Conservation (phyloP, 2,329 filamentous ascomycete genomes). For the Diaporthe australafricana region DNA sequence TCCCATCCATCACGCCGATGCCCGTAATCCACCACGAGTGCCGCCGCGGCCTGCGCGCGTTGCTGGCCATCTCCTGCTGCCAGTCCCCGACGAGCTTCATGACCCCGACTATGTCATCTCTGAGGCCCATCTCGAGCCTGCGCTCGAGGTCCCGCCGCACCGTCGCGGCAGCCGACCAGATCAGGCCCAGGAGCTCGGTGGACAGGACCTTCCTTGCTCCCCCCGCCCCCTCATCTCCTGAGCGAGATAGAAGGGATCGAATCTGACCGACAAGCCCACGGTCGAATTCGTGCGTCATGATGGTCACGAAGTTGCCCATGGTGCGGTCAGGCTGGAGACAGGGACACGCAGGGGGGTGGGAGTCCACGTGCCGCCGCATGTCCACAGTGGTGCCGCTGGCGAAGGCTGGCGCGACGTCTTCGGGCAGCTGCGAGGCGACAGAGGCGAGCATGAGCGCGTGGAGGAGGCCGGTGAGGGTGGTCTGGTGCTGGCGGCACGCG, state of each 20-base stretch:
- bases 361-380: constrained; percentile 40
- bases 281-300: constrained; percentile 17
- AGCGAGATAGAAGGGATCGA: neutral
- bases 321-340: constrained; percentile 32
- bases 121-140: neutral
- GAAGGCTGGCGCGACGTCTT: constrained; percentile 21
- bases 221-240: neutral
- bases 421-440: constrained; percentile 38
- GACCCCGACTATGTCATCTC: neutral
- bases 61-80: neutral
- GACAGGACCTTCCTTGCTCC: neutral
- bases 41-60: neutral
- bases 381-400: constrained; percentile 39
- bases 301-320: constrained; percentile 39
- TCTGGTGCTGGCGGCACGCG: constrained; percentile 43
- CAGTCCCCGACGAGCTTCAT: constrained; percentile 23
- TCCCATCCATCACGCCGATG: neutral
- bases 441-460: constrained; percentile 42
- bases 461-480: constrained; percentile 46
- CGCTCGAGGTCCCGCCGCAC: neutral
- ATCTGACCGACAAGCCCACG: neutral
- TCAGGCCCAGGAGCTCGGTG: neutral
- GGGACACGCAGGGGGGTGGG: neutral
- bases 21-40: constrained; percentile 18
- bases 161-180: constrained; percentile 1